Evolutionary conservation across 176 grass and related monocot species (phyloP).

Genomic region (Oryza punctata): DNA sequence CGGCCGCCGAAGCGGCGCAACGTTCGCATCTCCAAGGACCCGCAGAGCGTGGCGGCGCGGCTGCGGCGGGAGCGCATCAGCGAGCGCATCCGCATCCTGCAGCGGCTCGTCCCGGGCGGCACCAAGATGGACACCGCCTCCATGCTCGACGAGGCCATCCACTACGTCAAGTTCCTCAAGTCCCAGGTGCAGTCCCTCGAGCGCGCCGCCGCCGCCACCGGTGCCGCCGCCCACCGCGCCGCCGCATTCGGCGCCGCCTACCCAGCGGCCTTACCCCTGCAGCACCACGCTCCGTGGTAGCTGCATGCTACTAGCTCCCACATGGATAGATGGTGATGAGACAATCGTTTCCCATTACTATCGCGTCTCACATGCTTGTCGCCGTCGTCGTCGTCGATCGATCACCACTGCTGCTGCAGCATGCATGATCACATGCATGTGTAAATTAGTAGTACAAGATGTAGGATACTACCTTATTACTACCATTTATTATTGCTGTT

Average conservation of each 20-base stretch:
- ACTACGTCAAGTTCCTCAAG: conserved; percentile 99
- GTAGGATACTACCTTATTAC: conserved; percentile 30
- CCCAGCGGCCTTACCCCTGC: neutral
- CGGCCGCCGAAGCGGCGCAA: conserved; percentile 85
- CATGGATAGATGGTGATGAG: conserved; percentile 10
- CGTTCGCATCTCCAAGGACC: conserved; percentile 90
- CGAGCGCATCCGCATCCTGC: conserved; percentile 92
- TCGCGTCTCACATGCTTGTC: neutral
- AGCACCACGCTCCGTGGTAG: conserved; percentile 34
- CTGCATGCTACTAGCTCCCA: neutral
- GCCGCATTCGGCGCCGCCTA: conserved; percentile 36
- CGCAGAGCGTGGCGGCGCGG: conserved; percentile 93
- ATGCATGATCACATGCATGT: conserved; percentile 43
- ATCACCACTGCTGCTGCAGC: neutral
- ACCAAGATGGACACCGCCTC: conserved; percentile 99
- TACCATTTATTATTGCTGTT: conserved; percentile 11
- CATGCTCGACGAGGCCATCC: conserved; percentile 97
- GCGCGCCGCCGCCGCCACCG: conserved; percentile 48
- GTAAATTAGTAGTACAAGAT: conserved; percentile 24
- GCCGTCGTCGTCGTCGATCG: conserved; percentile 24
- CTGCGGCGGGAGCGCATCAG: conserved; percentile 91
- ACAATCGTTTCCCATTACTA: neutral
- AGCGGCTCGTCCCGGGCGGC: conserved; percentile 86
- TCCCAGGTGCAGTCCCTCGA: conserved; percentile 87
- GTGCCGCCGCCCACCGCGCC: conserved; percentile 7